Base-by-base conservation (phyloP, 2,329 filamentous ascomycete species). In the Tolypocladium amazonense region DNA sequence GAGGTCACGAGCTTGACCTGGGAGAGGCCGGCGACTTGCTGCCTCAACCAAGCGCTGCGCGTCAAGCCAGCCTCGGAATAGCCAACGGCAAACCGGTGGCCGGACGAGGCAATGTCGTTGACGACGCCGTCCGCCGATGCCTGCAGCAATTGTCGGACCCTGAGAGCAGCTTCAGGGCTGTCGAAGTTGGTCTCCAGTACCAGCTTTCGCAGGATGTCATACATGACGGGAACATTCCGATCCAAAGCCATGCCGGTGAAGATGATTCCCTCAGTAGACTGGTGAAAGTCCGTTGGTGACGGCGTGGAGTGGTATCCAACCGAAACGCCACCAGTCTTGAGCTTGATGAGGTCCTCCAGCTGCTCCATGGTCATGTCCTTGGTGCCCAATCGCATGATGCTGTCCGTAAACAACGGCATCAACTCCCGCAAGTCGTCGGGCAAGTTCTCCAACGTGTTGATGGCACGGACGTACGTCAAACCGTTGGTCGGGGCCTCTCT, bases 401-500 rank as follows among this genome's bases (percentile, higher is more conserved):
- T 87, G 70, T 96, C 92, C 18, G 90, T 92, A 70, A 97, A 97
- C 0, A 99, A 77, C 0, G 94, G 94, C 56, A 97, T 83, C 60
- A 97, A 79, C 66, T 90, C 81, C 58, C 94, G 84, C 58, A 97
- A 81, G 63, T 97, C 90, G 62, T 93, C 87, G 0, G 93, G 91
- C 18, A 99, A 77, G 62, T 88, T 85, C 53, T 90, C 82, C 59
- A 97, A 79, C 0, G 84, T 81, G 70, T 95, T 92, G 71, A 97
- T 84, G 3, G 91, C 92, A 61, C 92, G 88, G 78, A 99, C 96
- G 72, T 99, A 99, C 1, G 93, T 97, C 61, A 99, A 77, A 0
- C 94, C 94, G 67, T 99, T 99, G 0, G 94, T 99, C 2, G 91
- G 89, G 9, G 92, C 91, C 72, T 96, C 90, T 57, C 88, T 87